Conservation (phyloP, 2,329 filamentous ascomycete genomes). For the Microcyclosporella mali region DNA sequence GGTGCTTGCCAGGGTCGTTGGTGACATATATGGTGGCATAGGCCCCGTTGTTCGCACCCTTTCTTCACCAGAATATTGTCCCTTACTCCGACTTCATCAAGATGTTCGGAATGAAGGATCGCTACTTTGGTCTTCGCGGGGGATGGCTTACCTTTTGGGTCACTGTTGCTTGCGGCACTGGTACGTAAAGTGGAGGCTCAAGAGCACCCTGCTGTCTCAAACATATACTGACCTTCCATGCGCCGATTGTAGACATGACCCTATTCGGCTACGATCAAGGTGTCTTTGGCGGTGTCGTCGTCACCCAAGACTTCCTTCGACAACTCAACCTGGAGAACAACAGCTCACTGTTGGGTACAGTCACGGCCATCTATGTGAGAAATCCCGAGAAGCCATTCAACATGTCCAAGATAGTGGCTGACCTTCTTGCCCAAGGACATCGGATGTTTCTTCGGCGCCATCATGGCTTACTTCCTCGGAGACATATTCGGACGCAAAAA, state of each 20-base stretch:
- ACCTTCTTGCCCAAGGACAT: no score
- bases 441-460: slow-evolving; percentile 54
- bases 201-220: no score
- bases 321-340: slow-evolving; percentile 17
- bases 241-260: no score
- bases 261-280: slow-evolving; percentile 28
- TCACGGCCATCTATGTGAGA: slow-evolving; percentile 54
- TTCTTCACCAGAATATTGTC: background rate
- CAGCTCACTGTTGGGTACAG: slow-evolving; percentile 33
- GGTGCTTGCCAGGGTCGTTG: slow-evolving; percentile 1
- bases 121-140: slow-evolving; percentile 50
- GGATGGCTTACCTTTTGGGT: slow-evolving; percentile 52
- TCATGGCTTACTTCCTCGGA: slow-evolving; percentile 44
- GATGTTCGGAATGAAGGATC: slow-evolving; percentile 27
- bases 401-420: no score
- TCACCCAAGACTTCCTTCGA: slow-evolving; percentile 33
- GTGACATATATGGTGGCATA: slow-evolving; percentile 1
- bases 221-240: no score
- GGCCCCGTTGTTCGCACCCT: background rate
- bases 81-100: background rate
- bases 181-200: no score
- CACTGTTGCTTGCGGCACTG: slow-evolving; percentile 23
- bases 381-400: no score
- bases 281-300: slow-evolving; percentile 51
- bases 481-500: slow-evolving; percentile 46